Base-by-base conservation (phyloP, 345 rosid genomes). In the Luvunga scandens region DNA sequence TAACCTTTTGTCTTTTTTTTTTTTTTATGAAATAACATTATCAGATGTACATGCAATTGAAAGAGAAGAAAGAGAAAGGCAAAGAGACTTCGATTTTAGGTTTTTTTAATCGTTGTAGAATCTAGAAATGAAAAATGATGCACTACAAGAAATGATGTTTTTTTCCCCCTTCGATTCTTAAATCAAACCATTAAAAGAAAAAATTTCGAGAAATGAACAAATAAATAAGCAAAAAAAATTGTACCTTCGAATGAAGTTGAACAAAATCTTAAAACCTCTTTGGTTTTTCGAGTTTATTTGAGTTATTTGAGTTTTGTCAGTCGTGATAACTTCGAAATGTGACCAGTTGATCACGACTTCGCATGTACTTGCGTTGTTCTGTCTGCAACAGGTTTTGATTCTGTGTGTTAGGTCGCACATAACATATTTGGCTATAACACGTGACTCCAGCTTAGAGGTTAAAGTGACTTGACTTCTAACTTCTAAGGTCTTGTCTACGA, bases 281-380 rank as follows among this genome's bases (percentile, higher is more conserved):
- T 45, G 16, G 50, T 1, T 12, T 63, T 45, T 21, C 16, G 28
- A 30, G 57, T 64, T 62, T 30, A 66, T 53, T 30, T 13, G 45
- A 27, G 59, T 61, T 71, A 1, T 30, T 21, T 73, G 56, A 21
- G 59, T 74, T 74, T 74, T 62, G 77, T 74, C 68, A 75, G 22
- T 7, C 62, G 28, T 13, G 31, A 48, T 48, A 22, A 45, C 69
- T 33, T 1, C 1, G 61, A 22, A 56, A 2, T 7, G 30, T 63
- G 70, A 63, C 2, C 38, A 34, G 50, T 45, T 21, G 61, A 63
- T 13, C 4, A 30, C 25, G 22, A 45, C 60, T 45, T 45, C 65
- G 22, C 10, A 12, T 0, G 61, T 30, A 45, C 70, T 36, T 60
- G 7, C 0, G 55, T 31, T 56, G 67, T 21, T 7, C 16, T 63